Conservation (phyloP, 2,329 filamentous ascomycete genomes). For the Stagonosporopsis tanaceti region DNA sequence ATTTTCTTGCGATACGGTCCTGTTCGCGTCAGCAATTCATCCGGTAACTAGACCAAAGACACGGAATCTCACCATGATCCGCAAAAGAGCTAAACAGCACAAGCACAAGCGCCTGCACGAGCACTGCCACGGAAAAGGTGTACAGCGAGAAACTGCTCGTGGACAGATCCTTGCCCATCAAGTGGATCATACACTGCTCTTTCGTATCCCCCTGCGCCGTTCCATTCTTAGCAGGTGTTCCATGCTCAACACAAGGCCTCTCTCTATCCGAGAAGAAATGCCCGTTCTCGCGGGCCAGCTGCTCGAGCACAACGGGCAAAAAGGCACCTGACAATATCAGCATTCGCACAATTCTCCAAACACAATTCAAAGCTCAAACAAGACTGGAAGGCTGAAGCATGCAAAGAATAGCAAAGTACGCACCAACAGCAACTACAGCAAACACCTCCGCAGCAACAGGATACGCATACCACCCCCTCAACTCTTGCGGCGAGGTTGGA, state of each 20-base stretch:
- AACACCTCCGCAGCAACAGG: slow-evolving; percentile 92
- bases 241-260: slow-evolving; percentile 72
- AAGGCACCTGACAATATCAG: slow-evolving; percentile 73
- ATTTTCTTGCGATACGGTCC: slow-evolving; percentile 80
- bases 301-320: slow-evolving; percentile 89
- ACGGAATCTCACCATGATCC: slow-evolving; percentile 74
- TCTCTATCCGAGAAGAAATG: slow-evolving; percentile 78
- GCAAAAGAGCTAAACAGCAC: slow-evolving; percentile 93
- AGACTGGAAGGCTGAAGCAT: background rate
- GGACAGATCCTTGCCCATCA: slow-evolving; percentile 83
- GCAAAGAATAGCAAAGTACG: slow-evolving; percentile 35
- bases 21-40: slow-evolving; percentile 21
- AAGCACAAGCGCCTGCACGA: slow-evolving; percentile 85
- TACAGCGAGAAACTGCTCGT: slow-evolving; percentile 96
- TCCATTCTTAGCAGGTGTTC: slow-evolving; percentile 14
- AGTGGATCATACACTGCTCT: slow-evolving; percentile 76
- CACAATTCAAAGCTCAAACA: background rate
- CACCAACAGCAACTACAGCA: slow-evolving; percentile 84
- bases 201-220: slow-evolving; percentile 27
- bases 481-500: slow-evolving; percentile 80
- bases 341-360: background rate
- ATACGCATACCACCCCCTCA: slow-evolving; percentile 89
- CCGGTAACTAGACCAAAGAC: background rate
- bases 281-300: slow-evolving; percentile 86
- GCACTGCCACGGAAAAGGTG: slow-evolving; percentile 87